Base-by-base conservation (phyloP, 768 basidiomycete species). In the Nidularia pulvinata region DNA sequence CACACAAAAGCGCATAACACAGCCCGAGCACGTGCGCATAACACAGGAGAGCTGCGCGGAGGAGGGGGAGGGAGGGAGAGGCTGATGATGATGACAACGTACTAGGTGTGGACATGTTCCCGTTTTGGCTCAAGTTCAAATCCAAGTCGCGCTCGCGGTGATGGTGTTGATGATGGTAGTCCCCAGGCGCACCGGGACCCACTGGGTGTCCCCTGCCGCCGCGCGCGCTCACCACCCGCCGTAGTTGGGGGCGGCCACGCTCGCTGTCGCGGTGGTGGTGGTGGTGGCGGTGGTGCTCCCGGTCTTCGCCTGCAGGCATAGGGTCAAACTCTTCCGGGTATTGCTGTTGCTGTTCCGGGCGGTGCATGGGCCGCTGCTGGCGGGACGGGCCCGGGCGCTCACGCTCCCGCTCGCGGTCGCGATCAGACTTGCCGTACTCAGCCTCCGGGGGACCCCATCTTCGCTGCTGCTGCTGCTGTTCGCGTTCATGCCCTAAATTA, bases 1-100 rank as follows among this genome's bases (percentile, higher is more conserved):
- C 58, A 54, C 50, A 56, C 55, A 51, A 50, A 45, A 53, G 55
- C 50, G 54, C 56, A 55, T 60, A 51, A 61, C 58, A 63, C 56
- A 55, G 57, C 56, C 63, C 67, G 64, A 63, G 56, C 59, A 57
- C 59, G 60, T 42, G 61, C 55, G 39, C 52, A 43, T 58, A 57
- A 57, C 49, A 58, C 56, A 51, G 57, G 49, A 57, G 63, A 46
- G 25, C 51, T 56, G 56, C 52, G 55, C 48, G 61, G 52, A 63
- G 63, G 74, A 62, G 69, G 67, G 68, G 61, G 71, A 32, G 69
- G 65, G 56, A 63, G 59, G 57, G 56, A n/a, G n/a, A n/a, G n/a
- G n/a, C n/a, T n/a, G 67, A 68, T 59, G 57, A 64, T 65, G 71
- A 66, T 60, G 79, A 82, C 71, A 83, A 84, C 82, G 83, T 84